Conservation (phyloP, 495 filamentous ascomycete species). For the Penicillium arizonense region DNA sequence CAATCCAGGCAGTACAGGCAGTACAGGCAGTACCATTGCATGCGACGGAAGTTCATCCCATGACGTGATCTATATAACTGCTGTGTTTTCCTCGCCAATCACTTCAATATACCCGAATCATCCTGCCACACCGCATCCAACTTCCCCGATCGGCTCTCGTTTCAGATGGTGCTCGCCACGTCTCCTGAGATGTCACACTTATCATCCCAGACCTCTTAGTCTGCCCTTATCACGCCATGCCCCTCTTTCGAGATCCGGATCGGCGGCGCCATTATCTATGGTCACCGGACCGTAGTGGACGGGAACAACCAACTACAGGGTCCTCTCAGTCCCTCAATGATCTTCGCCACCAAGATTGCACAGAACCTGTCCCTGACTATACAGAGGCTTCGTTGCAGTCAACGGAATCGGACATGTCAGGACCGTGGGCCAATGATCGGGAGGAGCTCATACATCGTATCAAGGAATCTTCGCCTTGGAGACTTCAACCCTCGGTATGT, state of each 20-base stretch:
- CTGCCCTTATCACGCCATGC: constrained; percentile 27
- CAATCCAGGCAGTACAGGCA: neutral
- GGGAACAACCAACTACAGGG: constrained; percentile 12
- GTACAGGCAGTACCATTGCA: too few species aligned
- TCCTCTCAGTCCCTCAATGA: constrained; percentile 15
- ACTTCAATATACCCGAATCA: constrained; percentile 17
- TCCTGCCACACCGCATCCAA: constrained; percentile 27
- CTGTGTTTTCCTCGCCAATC: constrained; percentile 18
- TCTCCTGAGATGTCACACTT: constrained; percentile 22
- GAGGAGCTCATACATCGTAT: constrained; percentile 80
- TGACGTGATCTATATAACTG: constrained; percentile 2
- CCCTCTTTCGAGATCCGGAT: constrained; percentile 41
- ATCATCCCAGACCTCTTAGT: constrained; percentile 15
- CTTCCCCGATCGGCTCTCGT: constrained; percentile 11
- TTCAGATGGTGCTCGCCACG: constrained; percentile 19
- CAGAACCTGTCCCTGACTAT: neutral
- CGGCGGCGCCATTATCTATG: constrained; percentile 29
- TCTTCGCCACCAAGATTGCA: neutral
- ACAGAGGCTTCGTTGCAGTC: constrained; percentile 1
- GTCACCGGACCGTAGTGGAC: constrained; percentile 26
- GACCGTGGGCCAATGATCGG: constrained; percentile 49
- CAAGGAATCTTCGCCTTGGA: constrained; percentile 82
- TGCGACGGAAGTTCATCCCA: neutral
- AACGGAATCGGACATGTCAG: constrained; percentile 12
- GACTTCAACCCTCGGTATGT: constrained; percentile 63